Base-by-base conservation (phyloP, 306 rosid species). In the Vachellia pachyceras region DNA sequence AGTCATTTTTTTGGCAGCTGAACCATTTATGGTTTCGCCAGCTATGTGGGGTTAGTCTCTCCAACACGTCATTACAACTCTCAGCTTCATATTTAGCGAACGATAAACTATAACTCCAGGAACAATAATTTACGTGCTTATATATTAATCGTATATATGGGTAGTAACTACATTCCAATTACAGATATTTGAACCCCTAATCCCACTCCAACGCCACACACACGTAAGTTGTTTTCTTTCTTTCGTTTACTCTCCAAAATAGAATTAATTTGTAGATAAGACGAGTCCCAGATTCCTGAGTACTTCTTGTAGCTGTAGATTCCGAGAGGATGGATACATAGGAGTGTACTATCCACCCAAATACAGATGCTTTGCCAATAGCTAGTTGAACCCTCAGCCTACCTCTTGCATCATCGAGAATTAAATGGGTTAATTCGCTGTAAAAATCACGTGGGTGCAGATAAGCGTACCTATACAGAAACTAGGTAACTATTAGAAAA, bases 391-490 rank as follows among this genome's bases (percentile, higher is more conserved):
- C 41, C 73, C 44, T 44, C 23, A 11, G 14, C 69, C 64, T 79
- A 83, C 70, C 49, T 22, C 74, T 83, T 83, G 50, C 75, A 75
- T 74, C 29, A 78, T 82, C 68, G 61, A 42, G 70, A 85, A 75
- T 69, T 49, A 22, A 63, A 33, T 36, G 68, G 82, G 29, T 37
- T 69, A 55, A 20, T 20, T 74, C 76, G 46, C 20, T 79, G 45
- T 29, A 36, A 35, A 29, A 50, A 76, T 42, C 65, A 72, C 58
- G 3, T 60, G 18, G 8, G n/a, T n/a, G n/a, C n/a, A n/a, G 8
- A 49, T 50, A 8, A 57, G 3, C 25, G n/a, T 50, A 17, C n/a
- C 69, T 58, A 23, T 11, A 58, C 14, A 81, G 72, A 74, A 82
- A 60, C 78, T 58, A 78, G 41, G 61, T 63, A 63, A 52, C 82